Conservation (phyloP, 1,139 yeast species). For the Arxiozyma heterogenica region DNA sequence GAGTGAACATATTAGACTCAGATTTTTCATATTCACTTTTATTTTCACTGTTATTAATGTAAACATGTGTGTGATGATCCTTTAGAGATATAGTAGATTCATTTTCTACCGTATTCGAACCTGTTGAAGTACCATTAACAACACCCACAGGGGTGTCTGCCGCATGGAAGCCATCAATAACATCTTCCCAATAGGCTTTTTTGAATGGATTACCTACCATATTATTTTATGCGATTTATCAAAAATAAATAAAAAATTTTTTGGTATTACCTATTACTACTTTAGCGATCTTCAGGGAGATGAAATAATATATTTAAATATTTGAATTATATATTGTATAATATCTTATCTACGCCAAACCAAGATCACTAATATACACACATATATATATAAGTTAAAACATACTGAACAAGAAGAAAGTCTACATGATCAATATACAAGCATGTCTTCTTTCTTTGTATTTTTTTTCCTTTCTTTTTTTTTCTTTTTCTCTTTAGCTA, state of each 20-base stretch:
- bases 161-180: constrained; percentile 15
- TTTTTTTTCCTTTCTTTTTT: not conserved
- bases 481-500: no score
- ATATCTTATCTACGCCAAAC: no score
- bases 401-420: not conserved
- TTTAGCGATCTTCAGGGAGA: no score
- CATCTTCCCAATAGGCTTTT: constrained; percentile 17
- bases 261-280: no score
- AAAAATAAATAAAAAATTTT: not conserved
- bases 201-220: constrained; percentile 14
- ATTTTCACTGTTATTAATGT: not conserved
- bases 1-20: not conserved
- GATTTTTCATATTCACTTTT: not conserved
- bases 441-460: not conserved
- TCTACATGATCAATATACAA: not conserved
- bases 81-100: not conserved
- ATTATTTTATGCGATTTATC: not conserved
- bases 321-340: not conserved
- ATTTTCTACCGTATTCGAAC: not conserved
- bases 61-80: not conserved
- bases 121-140: not conserved
- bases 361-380: not conserved
- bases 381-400: no score
- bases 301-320: not conserved
- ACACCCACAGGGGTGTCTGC: constrained; percentile 1